Conservation (phyloP, 148 eudicot species). For the Linanthus parryae region DNA sequence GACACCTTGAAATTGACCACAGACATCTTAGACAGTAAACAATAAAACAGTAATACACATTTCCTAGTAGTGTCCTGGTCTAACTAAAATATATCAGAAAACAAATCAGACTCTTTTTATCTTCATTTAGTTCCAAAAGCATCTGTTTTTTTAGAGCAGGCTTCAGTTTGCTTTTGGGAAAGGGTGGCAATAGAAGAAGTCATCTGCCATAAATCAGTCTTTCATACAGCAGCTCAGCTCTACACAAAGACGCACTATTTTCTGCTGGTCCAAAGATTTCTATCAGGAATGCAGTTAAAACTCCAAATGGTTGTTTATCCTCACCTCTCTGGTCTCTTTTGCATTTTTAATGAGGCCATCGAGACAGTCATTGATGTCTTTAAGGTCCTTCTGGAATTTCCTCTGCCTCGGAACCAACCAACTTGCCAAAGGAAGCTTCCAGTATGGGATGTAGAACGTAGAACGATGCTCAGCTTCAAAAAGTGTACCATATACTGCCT, state of each 20-base stretch:
- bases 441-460: constrained; percentile 93
- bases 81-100: too few species aligned
- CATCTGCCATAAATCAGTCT: too few species aligned
- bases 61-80: too few species aligned
- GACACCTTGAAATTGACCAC: too few species aligned
- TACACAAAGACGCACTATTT: neutral
- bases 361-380: constrained; percentile 89
- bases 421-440: constrained; percentile 88
- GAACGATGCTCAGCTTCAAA: constrained; percentile 99
- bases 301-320: too few species aligned
- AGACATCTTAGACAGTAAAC: too few species aligned
- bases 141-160: too few species aligned
- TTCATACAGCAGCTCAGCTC: neutral
- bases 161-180: too few species aligned
- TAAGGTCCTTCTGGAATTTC: constrained; percentile 82
- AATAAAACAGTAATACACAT: too few species aligned
- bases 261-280: neutral
- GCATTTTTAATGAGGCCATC: constrained; percentile 95
- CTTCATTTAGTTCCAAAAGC: too few species aligned
- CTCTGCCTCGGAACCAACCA: constrained; percentile 96
- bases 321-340: constrained; percentile 95
- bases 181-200: too few species aligned
- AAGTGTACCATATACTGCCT: constrained; percentile 99
- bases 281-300: neutral
- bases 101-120: too few species aligned